phyloP scores from a whole-genome alignment of 2,329 filamentous ascomycete genomes.

The Apiospora marii region DNA sequence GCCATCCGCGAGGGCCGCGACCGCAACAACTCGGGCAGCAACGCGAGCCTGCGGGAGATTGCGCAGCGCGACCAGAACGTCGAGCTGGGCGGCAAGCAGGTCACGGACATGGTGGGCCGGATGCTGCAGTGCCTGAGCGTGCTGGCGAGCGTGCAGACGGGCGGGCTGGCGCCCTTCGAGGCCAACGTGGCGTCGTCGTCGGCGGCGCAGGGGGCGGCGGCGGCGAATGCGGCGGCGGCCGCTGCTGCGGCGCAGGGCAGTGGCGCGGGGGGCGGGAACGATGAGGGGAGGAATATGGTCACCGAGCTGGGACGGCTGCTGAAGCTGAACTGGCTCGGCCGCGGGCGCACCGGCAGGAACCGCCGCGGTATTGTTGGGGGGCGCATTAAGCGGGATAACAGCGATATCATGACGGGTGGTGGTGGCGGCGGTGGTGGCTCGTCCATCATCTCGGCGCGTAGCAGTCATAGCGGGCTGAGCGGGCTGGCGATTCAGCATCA shows the following conservation, averaged over 20 bases:
- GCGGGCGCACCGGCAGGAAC: slow-evolving; percentile 88
- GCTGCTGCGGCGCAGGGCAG: slow-evolving; percentile 40
- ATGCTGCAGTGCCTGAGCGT: slow-evolving; percentile 98
- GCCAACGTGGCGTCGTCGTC: slow-evolving; percentile 25
- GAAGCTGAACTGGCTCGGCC: slow-evolving; percentile 96
- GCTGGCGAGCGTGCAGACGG: slow-evolving; percentile 72
- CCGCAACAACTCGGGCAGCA: slow-evolving; percentile 27
- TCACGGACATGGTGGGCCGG: slow-evolving; percentile 92
- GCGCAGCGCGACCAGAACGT: slow-evolving; percentile 63
- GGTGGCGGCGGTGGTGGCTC: neutral
- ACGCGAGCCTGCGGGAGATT: slow-evolving; percentile 33
- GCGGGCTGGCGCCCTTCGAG: slow-evolving; percentile 26
- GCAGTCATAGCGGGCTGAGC: slow-evolving; percentile 12
- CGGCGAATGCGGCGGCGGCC: slow-evolving; percentile 43
- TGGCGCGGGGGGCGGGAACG: slow-evolving; percentile 48
- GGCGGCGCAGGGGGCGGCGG: slow-evolving; percentile 29
- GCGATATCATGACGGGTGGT: neutral
- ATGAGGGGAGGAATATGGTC: slow-evolving; percentile 79
- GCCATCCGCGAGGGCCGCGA: neutral
- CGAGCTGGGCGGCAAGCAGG: slow-evolving; percentile 72
- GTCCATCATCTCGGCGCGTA: neutral
- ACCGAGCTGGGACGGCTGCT: slow-evolving; percentile 85
- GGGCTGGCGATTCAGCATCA: slow-evolving; percentile 21
- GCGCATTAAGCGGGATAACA: slow-evolving; percentile 53
- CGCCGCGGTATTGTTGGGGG: slow-evolving; percentile 87